Evolutionary conservation across 768 basidiomycete genomes (phyloP).

Genomic region (Roridomyces roridus): DNA sequence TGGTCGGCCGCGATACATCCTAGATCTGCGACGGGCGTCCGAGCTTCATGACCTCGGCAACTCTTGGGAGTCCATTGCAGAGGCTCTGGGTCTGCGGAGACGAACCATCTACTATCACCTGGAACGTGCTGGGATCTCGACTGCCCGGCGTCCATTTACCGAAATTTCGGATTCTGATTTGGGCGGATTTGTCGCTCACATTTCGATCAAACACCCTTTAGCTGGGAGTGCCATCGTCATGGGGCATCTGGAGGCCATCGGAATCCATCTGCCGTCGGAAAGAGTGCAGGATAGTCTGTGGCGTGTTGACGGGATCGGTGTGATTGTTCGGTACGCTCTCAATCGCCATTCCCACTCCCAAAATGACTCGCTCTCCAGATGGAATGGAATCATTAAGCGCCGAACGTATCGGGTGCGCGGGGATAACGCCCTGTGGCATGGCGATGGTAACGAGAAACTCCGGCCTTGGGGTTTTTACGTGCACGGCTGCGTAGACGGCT

Average conservation of each 20-base stretch:
- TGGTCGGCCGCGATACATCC: conserved; percentile 26
- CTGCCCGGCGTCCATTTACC: conserved; percentile 17
- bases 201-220: conserved; percentile 28
- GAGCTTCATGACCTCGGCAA: conserved; percentile 33
- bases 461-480: conserved; percentile 41
- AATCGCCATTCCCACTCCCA: no score
- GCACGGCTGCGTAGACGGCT: conserved; percentile 46
- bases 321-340: conserved; percentile 23
- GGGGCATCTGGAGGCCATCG: conserved; percentile 33
- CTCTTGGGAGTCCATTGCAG: conserved; percentile 29
- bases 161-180: conserved; percentile 28
- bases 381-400: background rate
- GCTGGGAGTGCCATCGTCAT: conserved; percentile 35
- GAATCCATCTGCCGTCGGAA: conserved; percentile 29
- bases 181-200: conserved; percentile 22
- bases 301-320: conserved; percentile 37
- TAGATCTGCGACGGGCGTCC: conserved; percentile 27
- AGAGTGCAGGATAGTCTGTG: conserved; percentile 32
- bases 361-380: background rate
- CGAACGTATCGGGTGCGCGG: conserved; percentile 36
- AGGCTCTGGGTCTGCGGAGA: conserved; percentile 26
- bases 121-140: conserved; percentile 14
- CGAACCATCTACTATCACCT: conserved; percentile 30
- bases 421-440: conserved; percentile 41
- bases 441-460: conserved; percentile 44